Base-by-base conservation (phyloP, 441 rosid genomes). In the Arabidopsis lyrata region DNA sequence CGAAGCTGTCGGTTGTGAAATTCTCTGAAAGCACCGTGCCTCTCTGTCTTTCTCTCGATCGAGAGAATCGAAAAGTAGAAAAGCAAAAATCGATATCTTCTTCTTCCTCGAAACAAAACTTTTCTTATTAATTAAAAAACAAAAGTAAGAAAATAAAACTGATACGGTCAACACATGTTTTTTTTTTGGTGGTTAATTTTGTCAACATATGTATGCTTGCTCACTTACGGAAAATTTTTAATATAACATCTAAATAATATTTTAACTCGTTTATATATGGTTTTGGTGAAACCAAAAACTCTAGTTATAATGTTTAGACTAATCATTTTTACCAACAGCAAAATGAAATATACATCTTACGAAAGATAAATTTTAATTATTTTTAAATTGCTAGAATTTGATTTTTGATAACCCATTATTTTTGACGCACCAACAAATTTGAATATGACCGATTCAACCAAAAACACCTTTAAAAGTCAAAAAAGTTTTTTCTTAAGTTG, bases 11-110 rank as follows among this genome's bases (percentile, higher is more conserved):
- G 80, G 39, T 77, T 41, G 73, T 69, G 24, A 45, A 59, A 49
- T 58, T 58, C 48, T 52, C 8, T 64, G 9, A 38, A 36, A 6
- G 64, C 64, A 59, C 32, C 32, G 52, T 38, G 62, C 48, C 54
- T 70, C 75, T 55, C 72, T 70, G 71, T 29, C 48, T 53, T 36
- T 29, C 69, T 73, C 72, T 74, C 68, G 73, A 67, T 74, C 73
- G 18, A 67, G 73, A 74, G 20, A 38, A 66, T 4, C n/a, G 73
- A 60, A 66, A 75, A 68, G 69, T 56, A 76, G 39, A 62, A 24
- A 22, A 50, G 48, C 76, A 65, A 50, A 69, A 71, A 24, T 58
- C 77, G 44, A 50, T 57, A 44, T 20, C 66, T 63, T 70, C 73
- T 70, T 58, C 63, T 41, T 69, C 60, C 58, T 34, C 35, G 35